phyloP scores from a whole-genome alignment of 495 filamentous ascomycete species.

The Margaritispora aquatica region DNA sequence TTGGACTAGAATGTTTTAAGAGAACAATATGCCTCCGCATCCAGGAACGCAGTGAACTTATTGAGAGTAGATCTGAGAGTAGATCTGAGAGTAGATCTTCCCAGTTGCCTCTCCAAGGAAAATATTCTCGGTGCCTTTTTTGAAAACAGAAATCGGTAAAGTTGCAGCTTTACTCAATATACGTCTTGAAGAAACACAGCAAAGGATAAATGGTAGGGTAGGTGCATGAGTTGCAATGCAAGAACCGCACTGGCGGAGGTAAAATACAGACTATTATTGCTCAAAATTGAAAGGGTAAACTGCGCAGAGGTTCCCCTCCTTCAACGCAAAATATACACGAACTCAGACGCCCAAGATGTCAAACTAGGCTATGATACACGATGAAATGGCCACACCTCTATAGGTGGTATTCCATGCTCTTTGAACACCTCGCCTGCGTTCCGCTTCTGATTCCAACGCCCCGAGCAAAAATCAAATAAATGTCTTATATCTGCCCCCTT shows the following conservation, averaged over 20 bases:
- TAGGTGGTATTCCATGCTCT: not conserved
- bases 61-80: too few relatives aligned
- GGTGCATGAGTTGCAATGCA: not conserved
- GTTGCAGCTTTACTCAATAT: too few relatives aligned
- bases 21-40: too few relatives aligned
- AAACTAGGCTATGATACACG: not conserved
- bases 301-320: not conserved
- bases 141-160: too few relatives aligned
- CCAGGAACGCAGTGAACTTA: too few relatives aligned
- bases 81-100: too few relatives aligned
- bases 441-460: not conserved
- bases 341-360: not conserved
- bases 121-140: too few relatives aligned
- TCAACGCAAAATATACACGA: not conserved
- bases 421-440: not conserved
- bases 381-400: not conserved
- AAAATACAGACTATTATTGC: not conserved
- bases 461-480: not conserved
- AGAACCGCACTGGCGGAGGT: not conserved
- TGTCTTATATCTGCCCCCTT: not conserved
- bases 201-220: not conserved
- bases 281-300: not conserved
- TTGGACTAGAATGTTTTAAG: too few relatives aligned
- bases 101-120: too few relatives aligned
- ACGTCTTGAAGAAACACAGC: too few relatives aligned